A percentile compares a stretch with the other conserved stretches of the same genome.
Conservation (phyloP, 2,329 filamentous ascomycete species). For the Trichoderma atrobrunneum region DNA sequence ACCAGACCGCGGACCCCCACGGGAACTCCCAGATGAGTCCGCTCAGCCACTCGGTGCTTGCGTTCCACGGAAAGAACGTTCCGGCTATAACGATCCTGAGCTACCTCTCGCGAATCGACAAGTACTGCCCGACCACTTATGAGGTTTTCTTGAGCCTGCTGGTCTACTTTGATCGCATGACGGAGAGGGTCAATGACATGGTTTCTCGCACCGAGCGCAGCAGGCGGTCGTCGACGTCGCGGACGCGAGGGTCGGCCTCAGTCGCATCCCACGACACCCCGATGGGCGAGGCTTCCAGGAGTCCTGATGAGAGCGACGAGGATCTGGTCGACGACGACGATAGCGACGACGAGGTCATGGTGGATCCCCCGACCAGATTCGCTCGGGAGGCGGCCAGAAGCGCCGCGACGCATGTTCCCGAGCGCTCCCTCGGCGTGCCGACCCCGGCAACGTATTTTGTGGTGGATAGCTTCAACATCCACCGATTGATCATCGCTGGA, state of each 20-base stretch:
- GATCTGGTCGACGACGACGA: conserved; percentile 51
- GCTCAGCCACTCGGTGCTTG: conserved; percentile 68
- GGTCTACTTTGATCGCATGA: conserved; percentile 99
- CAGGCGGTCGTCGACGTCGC: conserved; percentile 19
- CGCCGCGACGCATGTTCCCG: conserved; percentile 12
- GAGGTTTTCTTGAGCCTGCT: conserved; percentile 94
- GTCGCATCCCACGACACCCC: conserved; percentile 28
- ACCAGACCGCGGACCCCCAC: conserved; percentile 42
- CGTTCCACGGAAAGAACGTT: conserved; percentile 97
- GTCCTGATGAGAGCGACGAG: conserved; percentile 47
- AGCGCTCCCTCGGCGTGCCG: conserved; percentile 25
- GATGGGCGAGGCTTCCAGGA: conserved; percentile 30
- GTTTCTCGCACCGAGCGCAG: conserved; percentile 62
- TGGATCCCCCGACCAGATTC: conserved; percentile 28
- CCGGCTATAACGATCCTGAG: conserved; percentile 95
- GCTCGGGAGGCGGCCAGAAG: conserved; percentile 17
- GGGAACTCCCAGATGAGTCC: conserved; percentile 60
- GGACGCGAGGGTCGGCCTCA: conserved; percentile 6
- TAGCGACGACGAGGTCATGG: conserved; percentile 35
- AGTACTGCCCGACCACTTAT: conserved; percentile 97
- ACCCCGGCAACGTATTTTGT: conserved; percentile 68
- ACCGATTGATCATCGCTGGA: conserved; percentile 91
- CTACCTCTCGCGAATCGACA: conserved; percentile 94
- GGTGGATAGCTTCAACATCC: conserved; percentile 98
- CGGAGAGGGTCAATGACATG: conserved; percentile 84